Conservation (phyloP, 2,329 filamentous ascomycete genomes). For the Colletotrichum lindemuthianum region DNA sequence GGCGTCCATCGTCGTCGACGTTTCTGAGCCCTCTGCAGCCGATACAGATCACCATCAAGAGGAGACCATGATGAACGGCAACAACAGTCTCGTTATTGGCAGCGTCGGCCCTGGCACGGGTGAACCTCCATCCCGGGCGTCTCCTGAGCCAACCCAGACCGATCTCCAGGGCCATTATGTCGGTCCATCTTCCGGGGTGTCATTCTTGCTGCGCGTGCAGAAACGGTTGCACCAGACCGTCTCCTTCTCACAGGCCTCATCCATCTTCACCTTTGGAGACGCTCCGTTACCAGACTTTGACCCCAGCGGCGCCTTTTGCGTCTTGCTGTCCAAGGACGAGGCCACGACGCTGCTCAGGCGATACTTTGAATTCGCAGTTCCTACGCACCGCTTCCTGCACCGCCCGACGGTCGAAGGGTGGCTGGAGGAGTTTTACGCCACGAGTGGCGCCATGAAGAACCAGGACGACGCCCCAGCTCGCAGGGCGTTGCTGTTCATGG, state of each 20-base stretch:
- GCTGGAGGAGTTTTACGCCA: constrained; percentile 55
- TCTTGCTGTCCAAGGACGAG: constrained; percentile 52
- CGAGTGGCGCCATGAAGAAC: constrained; percentile 42
- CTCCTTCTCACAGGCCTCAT: constrained; percentile 47
- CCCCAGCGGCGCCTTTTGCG: constrained; percentile 45
- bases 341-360: constrained; percentile 53
- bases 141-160: constrained; percentile 44
- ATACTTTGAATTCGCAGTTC: constrained; percentile 67
- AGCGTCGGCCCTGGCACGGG: constrained; percentile 39
- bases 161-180: constrained; percentile 47
- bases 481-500: constrained; percentile 58
- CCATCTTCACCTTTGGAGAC: constrained; percentile 62
- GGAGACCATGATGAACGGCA: constrained; percentile 20
- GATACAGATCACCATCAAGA: constrained; percentile 12
- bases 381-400: constrained; percentile 66
- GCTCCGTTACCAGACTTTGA: constrained; percentile 55
- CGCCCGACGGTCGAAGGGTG: constrained; percentile 60
- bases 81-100: constrained; percentile 5
- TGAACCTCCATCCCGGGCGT: constrained; percentile 57
- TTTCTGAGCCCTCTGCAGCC: constrained; percentile 2
- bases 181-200: constrained; percentile 45
- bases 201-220: constrained; percentile 44
- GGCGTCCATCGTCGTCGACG: constrained; percentile 10
- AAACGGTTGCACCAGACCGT: constrained; percentile 41
- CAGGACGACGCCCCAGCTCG: constrained; percentile 40